A percentile compares a stretch with the other conserved stretches of the same genome.
These are phyloP conservation scores for Dissoconium aciculare DNA, from an alignment of 2,329 filamentous ascomycete genomes.

Conservation along the genomic window DNA sequence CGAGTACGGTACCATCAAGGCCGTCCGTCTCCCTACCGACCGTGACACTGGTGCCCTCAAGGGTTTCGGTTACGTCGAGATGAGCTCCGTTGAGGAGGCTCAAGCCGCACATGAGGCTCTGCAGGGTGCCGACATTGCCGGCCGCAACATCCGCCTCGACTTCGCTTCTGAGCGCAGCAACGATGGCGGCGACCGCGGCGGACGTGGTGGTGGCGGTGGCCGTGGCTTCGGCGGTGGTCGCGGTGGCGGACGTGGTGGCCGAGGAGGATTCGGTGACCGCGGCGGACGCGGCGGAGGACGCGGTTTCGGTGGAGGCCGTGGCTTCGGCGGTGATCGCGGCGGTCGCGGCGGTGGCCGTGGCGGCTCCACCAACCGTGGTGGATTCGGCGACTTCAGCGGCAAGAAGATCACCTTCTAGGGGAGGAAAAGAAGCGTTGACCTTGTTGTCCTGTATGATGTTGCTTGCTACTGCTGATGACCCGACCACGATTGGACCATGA, in stretches of 20 bases:
- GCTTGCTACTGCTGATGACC: no score
- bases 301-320: slow-evolving; percentile 36
- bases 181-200: slow-evolving; percentile 27
- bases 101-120: slow-evolving; percentile 55
- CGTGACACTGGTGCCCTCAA: slow-evolving; percentile 70
- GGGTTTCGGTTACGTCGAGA: slow-evolving; percentile 86
- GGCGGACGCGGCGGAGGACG: slow-evolving; percentile 39
- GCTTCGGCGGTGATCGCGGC: slow-evolving; percentile 38
- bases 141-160: slow-evolving; percentile 69
- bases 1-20: slow-evolving; percentile 54
- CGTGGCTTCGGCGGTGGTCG: slow-evolving; percentile 24
- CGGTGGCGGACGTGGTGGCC: slow-evolving; percentile 26
- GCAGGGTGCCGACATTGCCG: slow-evolving; percentile 55
- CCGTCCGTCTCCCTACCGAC: slow-evolving; percentile 79
- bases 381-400: slow-evolving; percentile 56
- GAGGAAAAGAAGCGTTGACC: no score
- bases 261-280: slow-evolving; percentile 32
- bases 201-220: slow-evolving; percentile 29
- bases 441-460: no score
- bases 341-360: slow-evolving; percentile 37
- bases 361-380: slow-evolving; percentile 34
- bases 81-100: slow-evolving; percentile 68
- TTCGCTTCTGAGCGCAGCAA: slow-evolving; percentile 44
- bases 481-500: no score
- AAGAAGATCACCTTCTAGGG: slow-evolving; percentile 61